phyloP scores from a whole-genome alignment of 164 flowering plant species.

The Santalum album region DNA sequence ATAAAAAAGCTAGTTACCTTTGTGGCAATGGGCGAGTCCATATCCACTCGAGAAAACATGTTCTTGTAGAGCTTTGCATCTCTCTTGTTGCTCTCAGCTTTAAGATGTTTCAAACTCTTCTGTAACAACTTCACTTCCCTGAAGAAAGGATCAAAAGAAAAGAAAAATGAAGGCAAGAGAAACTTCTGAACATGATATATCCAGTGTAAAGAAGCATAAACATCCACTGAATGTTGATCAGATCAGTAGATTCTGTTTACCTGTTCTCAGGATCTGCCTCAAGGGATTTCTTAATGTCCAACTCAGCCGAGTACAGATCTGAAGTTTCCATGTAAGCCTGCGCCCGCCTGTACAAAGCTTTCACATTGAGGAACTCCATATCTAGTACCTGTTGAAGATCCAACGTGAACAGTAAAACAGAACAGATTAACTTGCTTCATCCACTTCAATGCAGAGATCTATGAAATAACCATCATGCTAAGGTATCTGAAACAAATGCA shows the following conservation, averaged over 20 bases:
- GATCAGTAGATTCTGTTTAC: constrained; percentile 15
- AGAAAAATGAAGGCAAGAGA: too few species aligned
- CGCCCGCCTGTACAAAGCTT: constrained; percentile 65
- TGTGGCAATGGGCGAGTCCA: constrained; percentile 18
- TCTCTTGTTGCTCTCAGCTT: constrained; percentile 54
- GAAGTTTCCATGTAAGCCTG: constrained; percentile 51
- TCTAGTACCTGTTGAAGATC: constrained; percentile 41
- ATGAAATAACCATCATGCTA: too few species aligned
- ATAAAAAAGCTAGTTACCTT: constrained; percentile 22
- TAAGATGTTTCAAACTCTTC: constrained; percentile 43
- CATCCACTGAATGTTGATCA: background rate
- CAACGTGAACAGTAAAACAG: background rate
- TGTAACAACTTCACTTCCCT: constrained; percentile 53
- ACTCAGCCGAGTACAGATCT: constrained; percentile 50
- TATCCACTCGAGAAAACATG: constrained; percentile 45
- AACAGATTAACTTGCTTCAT: too few species aligned
- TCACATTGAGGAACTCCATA: constrained; percentile 49
- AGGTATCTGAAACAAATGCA: too few species aligned
- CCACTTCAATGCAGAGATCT: too few species aligned
- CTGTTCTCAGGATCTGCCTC: constrained; percentile 59
- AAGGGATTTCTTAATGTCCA: constrained; percentile 64
- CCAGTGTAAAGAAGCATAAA: background rate
- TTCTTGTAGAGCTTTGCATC: constrained; percentile 51
- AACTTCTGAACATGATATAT: background rate
- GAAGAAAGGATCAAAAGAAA: background rate